Percentiles rank a stretch among this genome's conserved stretches.
phyloP scores from a whole-genome alignment of 2,329 filamentous ascomycete genomes.

The Amylocarpus encephaloides region DNA sequence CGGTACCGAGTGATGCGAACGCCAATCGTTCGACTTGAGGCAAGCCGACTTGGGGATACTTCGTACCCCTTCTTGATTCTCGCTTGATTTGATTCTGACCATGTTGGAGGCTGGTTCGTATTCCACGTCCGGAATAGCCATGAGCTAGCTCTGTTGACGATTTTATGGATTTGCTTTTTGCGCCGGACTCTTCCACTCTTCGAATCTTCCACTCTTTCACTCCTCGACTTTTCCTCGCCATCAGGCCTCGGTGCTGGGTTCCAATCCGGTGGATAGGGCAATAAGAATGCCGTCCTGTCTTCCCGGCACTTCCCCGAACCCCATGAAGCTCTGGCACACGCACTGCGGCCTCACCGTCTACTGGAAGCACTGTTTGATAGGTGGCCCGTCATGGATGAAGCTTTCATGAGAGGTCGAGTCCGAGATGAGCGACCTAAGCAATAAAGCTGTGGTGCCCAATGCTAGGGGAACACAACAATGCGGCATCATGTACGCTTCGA shows the following conservation, averaged over 20 bases:
- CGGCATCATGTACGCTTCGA: background rate
- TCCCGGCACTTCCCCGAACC: slow-evolving; percentile 12
- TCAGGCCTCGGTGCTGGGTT: too few relatives aligned
- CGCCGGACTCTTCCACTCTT: slow-evolving; percentile 5
- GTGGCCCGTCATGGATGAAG: slow-evolving; percentile 6
- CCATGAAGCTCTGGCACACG: slow-evolving; percentile 2
- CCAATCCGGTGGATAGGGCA: slow-evolving; percentile 1
- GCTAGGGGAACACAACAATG: background rate
- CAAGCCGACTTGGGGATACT: slow-evolving; percentile 15
- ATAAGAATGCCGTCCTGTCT: slow-evolving; percentile 14
- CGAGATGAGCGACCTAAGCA: slow-evolving; percentile 15
- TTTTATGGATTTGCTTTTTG: slow-evolving; percentile 11
- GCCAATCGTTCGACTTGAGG: slow-evolving; percentile 28
- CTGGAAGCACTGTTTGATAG: slow-evolving; percentile 14
- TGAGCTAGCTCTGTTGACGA: background rate
- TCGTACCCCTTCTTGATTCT: background rate
- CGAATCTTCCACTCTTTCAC: too few relatives aligned
- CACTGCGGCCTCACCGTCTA: slow-evolving; percentile 13
- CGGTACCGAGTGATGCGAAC: slow-evolving; percentile 16
- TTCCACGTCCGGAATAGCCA: background rate
- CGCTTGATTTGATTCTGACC: slow-evolving; percentile 7
- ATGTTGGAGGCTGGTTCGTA: slow-evolving; percentile 12
- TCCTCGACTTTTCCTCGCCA: too few relatives aligned
- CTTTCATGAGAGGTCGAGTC: background rate
- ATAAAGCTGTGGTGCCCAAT: slow-evolving; percentile 20